These are phyloP conservation scores for Oenanthe sinensis DNA, from an alignment of 129 eudicot species.

Conservation along the genomic window DNA sequence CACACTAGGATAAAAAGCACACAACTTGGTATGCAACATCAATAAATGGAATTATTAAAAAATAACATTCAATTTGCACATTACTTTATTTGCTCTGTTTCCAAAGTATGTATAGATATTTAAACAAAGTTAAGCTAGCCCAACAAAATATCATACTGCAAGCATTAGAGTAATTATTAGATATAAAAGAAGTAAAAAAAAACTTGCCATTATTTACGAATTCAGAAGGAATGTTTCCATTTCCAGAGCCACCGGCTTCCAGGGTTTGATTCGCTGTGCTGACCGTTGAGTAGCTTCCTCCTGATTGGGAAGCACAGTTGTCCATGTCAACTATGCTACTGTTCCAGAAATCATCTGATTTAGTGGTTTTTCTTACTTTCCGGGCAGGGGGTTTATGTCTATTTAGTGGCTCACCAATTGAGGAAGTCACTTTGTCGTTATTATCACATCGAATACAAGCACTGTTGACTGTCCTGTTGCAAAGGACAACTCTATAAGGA, in stretches of 20 bases:
- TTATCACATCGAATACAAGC: not conserved
- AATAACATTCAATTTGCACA: not conserved
- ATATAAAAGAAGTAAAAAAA: not conserved
- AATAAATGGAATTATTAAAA: not conserved
- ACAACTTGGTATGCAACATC: not conserved
- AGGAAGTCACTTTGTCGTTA: not conserved
- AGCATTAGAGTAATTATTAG: not conserved
- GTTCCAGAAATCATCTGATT: not conserved
- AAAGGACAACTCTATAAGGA: not conserved
- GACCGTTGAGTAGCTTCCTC: not conserved
- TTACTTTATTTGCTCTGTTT: not conserved
- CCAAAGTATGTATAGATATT: not conserved
- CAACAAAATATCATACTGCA: not conserved
- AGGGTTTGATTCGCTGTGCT: not conserved
- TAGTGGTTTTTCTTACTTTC: not conserved
- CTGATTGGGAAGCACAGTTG: not conserved
- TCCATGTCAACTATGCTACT: not conserved
- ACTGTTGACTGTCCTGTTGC: constrained; percentile 7
- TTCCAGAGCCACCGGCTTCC: not conserved
- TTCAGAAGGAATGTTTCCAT: not conserved
- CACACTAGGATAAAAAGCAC: not conserved
- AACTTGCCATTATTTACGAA: constrained; percentile 5
- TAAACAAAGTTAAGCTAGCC: not conserved
- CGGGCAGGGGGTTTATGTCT: not conserved
- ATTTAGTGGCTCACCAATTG: not conserved